Percentiles rank a stretch among this genome's conserved stretches.
Conservation (phyloP, 2,329 filamentous ascomycete genomes). For the Xylaria arbuscula region DNA sequence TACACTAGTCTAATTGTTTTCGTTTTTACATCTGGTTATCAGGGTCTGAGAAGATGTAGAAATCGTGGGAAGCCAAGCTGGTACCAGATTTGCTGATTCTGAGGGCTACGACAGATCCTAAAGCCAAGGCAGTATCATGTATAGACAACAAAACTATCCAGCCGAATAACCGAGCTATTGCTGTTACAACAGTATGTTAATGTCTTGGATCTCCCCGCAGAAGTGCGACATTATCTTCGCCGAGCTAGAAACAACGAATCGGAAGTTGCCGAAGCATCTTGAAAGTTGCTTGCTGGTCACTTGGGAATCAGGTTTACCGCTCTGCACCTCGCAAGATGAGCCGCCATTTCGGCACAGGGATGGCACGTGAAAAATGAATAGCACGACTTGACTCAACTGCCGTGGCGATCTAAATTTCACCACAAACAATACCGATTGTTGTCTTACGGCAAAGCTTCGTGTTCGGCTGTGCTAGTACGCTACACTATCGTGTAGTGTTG, state of each 20-base stretch:
- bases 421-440: slow-evolving; percentile 3
- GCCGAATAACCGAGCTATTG: neutral
- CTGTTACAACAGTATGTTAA: neutral
- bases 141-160: neutral
- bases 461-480: neutral
- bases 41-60: neutral
- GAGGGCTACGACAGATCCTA: neutral
- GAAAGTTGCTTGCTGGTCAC: neutral
- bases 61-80: neutral
- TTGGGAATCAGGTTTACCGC: slow-evolving; percentile 2
- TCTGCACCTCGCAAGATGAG: slow-evolving; percentile 12
- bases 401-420: slow-evolving; percentile 5
- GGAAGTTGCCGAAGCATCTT: slow-evolving; percentile 1
- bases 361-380: slow-evolving; percentile 3
- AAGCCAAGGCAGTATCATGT: neutral
- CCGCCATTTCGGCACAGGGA: neutral
- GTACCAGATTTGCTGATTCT: neutral
- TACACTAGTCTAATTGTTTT: neutral
- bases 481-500: neutral
- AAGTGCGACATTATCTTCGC: slow-evolving; percentile 2
- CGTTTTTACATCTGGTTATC: neutral
- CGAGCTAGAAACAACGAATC: neutral
- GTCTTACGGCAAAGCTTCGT: neutral
- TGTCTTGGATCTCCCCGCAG: slow-evolving; percentile 12
- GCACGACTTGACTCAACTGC: neutral